Evolutionary conservation across 495 filamentous ascomycete species (phyloP), one percentile per base, ranked within the genome.

Genomic region (Talaromyces trachyspermus): DNA sequence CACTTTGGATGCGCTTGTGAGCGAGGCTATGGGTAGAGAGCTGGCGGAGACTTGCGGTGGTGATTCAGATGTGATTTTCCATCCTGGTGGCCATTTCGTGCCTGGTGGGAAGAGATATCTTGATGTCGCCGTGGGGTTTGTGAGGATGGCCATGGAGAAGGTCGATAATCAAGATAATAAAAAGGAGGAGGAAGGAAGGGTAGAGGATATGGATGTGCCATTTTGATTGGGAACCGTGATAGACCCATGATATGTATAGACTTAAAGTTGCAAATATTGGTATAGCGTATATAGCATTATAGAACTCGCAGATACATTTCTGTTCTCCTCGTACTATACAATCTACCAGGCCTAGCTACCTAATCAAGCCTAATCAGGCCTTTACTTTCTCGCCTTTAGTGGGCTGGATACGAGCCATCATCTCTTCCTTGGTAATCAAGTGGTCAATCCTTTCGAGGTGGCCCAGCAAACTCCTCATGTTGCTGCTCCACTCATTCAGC

Each of bases 341-440:
- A 37, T 48, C 14, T 36, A 46, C 18, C 5, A n/a, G n/a, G n/a
- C n/a, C 39, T 24, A 42, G 18, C 12, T 20, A 20, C 8, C 5
- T 23, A 14, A 6, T 14, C n/a, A n/a, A 24, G 18, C 5, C 11
- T 7, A 11, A 29, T 42, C 62, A 66, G 43, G 63, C 69, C 57
- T 71, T 72, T 60, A 60, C 64, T 61, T 73, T 74, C 48, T 78
- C 76, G n/a, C 59, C 65, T 49, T 79, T 79, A 22, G 80, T 68
- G 4, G 85, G 88, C 63, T 88, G 81, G 51, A 97, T 97, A 42
- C 90, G 76, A 27, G 92, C 92, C 92, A 98, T 98, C 92, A 98
- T 98, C 76, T 97, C 94, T 74, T 97, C 94, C 80, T 97, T 98
- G 44, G 92, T 97, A 57, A 98, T 98, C 63, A 98, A 71, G 70